These are phyloP conservation scores for Tulasnella sp. DNA, from an alignment of 768 basidiomycete genomes.

Conservation along the genomic window DNA sequence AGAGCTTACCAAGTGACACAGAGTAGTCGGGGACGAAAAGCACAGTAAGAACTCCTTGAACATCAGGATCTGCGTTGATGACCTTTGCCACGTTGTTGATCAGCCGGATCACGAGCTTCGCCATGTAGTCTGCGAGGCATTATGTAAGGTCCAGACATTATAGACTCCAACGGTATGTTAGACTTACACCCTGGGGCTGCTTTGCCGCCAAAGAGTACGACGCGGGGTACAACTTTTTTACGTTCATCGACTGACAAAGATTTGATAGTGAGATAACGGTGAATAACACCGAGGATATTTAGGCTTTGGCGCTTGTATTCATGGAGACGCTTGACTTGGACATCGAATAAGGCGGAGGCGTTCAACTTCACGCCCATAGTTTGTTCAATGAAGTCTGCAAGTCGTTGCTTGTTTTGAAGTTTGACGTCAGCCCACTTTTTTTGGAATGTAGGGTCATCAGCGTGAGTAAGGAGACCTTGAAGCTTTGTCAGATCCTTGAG, in stretches of 20 bases:
- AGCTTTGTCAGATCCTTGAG: slow-evolving; percentile 78
- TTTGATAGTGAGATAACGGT: slow-evolving; percentile 81
- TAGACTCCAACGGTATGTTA: slow-evolving; percentile 30
- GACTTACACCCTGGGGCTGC: slow-evolving; percentile 84
- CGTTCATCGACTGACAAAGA: slow-evolving; percentile 70
- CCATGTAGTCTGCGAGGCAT: too few relatives aligned
- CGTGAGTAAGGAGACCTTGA: slow-evolving; percentile 64
- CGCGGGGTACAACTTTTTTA: slow-evolving; percentile 77
- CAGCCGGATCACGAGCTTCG: slow-evolving; percentile 88
- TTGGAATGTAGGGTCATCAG: slow-evolving; percentile 71
- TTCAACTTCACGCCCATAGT: slow-evolving; percentile 69
- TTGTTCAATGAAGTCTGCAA: slow-evolving; percentile 68
- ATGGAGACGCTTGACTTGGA: slow-evolving; percentile 81
- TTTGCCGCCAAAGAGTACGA: slow-evolving; percentile 97
- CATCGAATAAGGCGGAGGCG: slow-evolving; percentile 78
- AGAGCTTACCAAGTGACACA: slow-evolving; percentile 37
- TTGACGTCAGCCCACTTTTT: slow-evolving; percentile 81
- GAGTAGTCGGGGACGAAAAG: slow-evolving; percentile 98
- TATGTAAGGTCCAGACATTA: too few relatives aligned
- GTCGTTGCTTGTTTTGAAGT: slow-evolving; percentile 83
- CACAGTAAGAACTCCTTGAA: slow-evolving; percentile 77
- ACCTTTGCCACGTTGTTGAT: slow-evolving; percentile 84
- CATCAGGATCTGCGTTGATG: slow-evolving; percentile 81
- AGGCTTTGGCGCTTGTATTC: slow-evolving; percentile 95
- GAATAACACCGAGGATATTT: slow-evolving; percentile 87